Evolutionary conservation across 2,329 filamentous ascomycete genomes (phyloP), one percentile per base, ranked within the genome.

Genomic region (Pseudopyrenochaeta lycopersici): DNA sequence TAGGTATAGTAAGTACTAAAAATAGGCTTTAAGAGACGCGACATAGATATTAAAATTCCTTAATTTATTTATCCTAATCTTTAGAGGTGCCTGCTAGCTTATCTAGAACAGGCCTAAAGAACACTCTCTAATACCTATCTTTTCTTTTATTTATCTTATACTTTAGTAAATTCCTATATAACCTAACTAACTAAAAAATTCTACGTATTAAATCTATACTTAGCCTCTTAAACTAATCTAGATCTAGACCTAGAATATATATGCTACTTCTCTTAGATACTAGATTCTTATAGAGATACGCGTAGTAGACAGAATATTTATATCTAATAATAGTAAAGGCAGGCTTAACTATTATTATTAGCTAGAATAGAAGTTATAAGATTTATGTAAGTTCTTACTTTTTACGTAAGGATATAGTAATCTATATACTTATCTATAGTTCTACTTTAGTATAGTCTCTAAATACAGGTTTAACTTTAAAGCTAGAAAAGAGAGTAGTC

Each of bases 401-500:
- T 39, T 66, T 66, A 30, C 60, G 63, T 36, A 63, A 49, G 40
- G 33, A 46, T 39, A 58, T 57, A 10, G 61, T 54, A 10, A 62
- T 62, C 54, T 54, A 62, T 51, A 66, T 57, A 41, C 62, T 58
- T 20, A 63, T 57, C 47, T 64, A 54, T 1, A 59, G 47, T 35
- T 64, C 56, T 15, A 54, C 56, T 32, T 64, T 49, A 7, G 45
- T 57, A 12, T 49, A 27, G 44, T 55, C 51, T 47, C 62, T 54
- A 23, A 31, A 55, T 17, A 46, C 47, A 10, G 62, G 47, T 40
- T 64, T 60, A 10, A 64, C 43, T 46, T 62, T 50, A 41, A 64
- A 42, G 43, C 54, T 50, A 23, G 59, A 62, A 48, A 62, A 64
- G 51, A 59, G 50, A 32, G 56, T 56, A 1, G 54, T 59, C 12